These are phyloP conservation scores for Aspergillus bombycis DNA, from an alignment of 2,329 filamentous ascomycete genomes.

Conservation along the genomic window DNA sequence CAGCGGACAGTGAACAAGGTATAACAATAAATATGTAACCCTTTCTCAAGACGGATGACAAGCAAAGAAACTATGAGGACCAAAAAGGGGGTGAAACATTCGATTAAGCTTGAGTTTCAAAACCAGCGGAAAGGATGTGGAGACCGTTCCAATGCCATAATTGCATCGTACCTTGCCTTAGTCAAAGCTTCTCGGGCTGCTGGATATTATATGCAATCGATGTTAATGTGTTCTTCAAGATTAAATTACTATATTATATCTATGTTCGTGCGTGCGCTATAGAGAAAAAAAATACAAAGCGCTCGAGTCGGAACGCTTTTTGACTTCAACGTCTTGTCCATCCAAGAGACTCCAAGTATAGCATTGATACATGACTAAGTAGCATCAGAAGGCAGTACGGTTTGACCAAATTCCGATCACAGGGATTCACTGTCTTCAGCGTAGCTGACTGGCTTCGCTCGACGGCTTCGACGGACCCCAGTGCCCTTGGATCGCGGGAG, in stretches of 20 bases:
- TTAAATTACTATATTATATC: not conserved
- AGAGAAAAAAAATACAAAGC: not conserved
- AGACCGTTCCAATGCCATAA: not conserved
- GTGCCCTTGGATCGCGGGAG: slow-evolving; percentile 12
- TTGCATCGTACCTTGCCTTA: not conserved
- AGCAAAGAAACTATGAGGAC: not conserved
- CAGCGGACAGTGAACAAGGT: not conserved
- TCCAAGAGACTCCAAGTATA: not conserved
- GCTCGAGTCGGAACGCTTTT: not conserved
- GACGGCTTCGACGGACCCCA: slow-evolving; percentile 32
- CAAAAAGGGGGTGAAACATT: not conserved
- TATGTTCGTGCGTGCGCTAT: not conserved
- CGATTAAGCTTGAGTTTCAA: not conserved
- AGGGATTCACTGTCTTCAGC: slow-evolving; percentile 35
- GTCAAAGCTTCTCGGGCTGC: not conserved
- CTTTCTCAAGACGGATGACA: not conserved
- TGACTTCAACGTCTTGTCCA: too few species aligned
- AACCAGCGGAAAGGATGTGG: not conserved
- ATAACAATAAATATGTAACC: not conserved
- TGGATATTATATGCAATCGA: not conserved
- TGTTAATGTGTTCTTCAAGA: not conserved
- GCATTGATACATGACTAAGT: not conserved
- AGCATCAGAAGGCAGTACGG: not conserved
- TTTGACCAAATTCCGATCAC: not conserved
- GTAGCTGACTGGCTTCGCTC: slow-evolving; percentile 40